Conservation (phyloP, 139 green algal species). For the Chlorella sp. region DNA sequence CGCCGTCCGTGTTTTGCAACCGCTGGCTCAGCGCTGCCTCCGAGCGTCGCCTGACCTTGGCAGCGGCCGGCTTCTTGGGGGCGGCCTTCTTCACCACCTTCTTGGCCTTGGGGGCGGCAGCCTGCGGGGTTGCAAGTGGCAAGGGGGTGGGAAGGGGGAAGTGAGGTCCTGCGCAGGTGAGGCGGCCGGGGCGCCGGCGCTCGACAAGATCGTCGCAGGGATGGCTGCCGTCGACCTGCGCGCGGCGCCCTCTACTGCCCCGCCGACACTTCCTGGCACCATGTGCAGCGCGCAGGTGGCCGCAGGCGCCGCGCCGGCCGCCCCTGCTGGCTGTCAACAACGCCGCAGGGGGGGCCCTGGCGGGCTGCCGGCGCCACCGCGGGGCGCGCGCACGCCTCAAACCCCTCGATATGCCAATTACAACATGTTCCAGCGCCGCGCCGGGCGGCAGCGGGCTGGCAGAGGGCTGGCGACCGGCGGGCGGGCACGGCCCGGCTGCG, state of each 20-base stretch:
- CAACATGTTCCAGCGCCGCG: background rate
- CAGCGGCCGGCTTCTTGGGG: slow-evolving; percentile 39
- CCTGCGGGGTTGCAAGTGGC: background rate
- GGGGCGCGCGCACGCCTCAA: background rate
- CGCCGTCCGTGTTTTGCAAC: background rate
- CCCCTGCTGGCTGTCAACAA: no score
- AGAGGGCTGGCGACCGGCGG: background rate
- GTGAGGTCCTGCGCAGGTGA: background rate
- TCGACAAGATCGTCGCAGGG: background rate
- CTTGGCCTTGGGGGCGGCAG: slow-evolving; percentile 31
- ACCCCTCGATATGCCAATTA: background rate
- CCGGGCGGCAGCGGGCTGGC: background rate
- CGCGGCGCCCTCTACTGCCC: no score
- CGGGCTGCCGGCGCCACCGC: background rate
- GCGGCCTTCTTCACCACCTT: slow-evolving; percentile 35
- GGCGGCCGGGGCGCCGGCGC: background rate
- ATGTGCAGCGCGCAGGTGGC: no score
- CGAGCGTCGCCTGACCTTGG: background rate
- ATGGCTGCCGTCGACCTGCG: background rate
- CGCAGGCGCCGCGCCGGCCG: no score
- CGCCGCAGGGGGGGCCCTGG: background rate
- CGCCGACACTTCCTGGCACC: no score
- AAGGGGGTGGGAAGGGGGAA: background rate
- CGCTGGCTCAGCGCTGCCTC: background rate
- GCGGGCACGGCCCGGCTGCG: background rate